phyloP scores from a whole-genome alignment of 1,284 basidiomycete species.

The Austroboletus niveus region DNA sequence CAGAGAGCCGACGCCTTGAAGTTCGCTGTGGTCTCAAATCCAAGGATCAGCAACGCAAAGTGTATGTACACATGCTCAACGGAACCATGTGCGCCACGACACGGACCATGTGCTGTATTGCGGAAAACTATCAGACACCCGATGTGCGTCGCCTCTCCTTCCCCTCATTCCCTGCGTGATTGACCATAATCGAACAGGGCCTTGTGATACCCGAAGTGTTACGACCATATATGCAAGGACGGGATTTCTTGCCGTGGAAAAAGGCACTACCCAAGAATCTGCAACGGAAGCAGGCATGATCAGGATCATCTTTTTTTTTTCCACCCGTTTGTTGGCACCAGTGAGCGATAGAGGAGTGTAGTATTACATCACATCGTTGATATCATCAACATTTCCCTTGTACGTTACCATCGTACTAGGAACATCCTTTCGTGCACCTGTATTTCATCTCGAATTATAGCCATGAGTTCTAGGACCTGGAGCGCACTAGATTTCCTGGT shows the following conservation, averaged over 20 bases:
- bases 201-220: conserved; percentile 86
- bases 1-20: conserved; percentile 88
- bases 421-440: too few relatives aligned
- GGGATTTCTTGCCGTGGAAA: conserved; percentile 88
- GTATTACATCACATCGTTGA: too few relatives aligned
- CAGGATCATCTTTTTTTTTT: not conserved
- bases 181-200: conserved; percentile 50
- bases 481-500: too few relatives aligned
- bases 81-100: conserved; percentile 97
- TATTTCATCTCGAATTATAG: too few relatives aligned
- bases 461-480: too few relatives aligned
- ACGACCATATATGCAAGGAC: conserved; percentile 93
- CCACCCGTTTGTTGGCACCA: too few relatives aligned
- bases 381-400: too few relatives aligned
- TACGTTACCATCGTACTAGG: too few relatives aligned
- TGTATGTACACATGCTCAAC: conserved; percentile 97
- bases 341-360: too few relatives aligned
- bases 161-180: not conserved
- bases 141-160: conserved; percentile 56
- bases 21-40: conserved; percentile 87
- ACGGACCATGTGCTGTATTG: conserved; percentile 93
- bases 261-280: conserved; percentile 80
- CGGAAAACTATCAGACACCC: conserved; percentile 98
- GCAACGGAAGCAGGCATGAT: conserved; percentile 58
- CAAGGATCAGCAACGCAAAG: conserved; percentile 82